Base-by-base conservation (phyloP, 257 asterid genomes). In the Petrea volubilis region DNA sequence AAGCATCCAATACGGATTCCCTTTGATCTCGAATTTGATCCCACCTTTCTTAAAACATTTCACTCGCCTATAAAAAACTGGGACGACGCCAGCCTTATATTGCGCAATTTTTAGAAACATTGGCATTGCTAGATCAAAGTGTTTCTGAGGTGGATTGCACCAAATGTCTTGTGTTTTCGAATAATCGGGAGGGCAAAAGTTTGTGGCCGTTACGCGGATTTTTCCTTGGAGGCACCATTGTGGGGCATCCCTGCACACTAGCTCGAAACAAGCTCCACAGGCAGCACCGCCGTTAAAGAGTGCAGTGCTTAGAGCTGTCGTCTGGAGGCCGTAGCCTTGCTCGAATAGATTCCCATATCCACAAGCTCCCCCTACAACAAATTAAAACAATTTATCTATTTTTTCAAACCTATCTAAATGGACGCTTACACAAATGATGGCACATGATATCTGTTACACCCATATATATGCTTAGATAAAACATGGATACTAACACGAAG, bases 181-280 rank as follows among this genome's bases (percentile, higher is more conserved):
- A 51, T 71, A 77, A 55, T 84, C 68, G 4, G 86, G 78, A 13
- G 88, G 88, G 72, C 88, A 86, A 0, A 68, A 77, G 61, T 86
- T 81, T 38, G 88, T 83, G 17, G 85, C 87, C 0, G 88, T 83
- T 3, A 86, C 58, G n/a, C 69, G 78, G 12, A 72, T 66, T 13
- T 4, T 31, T 23, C 77, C 36, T 12, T 15, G 63, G 15, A 46
- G 46, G 60, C 88, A 85, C 53, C 55, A 70, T 46, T 44, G 49
- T 3, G 59, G 58, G 27, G 57, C 68, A 6, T 67, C 65, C 0
- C 15, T 65, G 44, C 90, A 85, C 77, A 27, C 23, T 41, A 85
- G 58, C 70, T 82, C 77, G 28, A 47, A 85, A 52, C 90, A 82
- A 11, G 90, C 79, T 14, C 90, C 90, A 27, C 90, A 85, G 0